Percentiles rank a stretch among this genome's conserved stretches.
phyloP scores from a whole-genome alignment of 2,329 filamentous ascomycete genomes.

The Epichloe uncinata region DNA sequence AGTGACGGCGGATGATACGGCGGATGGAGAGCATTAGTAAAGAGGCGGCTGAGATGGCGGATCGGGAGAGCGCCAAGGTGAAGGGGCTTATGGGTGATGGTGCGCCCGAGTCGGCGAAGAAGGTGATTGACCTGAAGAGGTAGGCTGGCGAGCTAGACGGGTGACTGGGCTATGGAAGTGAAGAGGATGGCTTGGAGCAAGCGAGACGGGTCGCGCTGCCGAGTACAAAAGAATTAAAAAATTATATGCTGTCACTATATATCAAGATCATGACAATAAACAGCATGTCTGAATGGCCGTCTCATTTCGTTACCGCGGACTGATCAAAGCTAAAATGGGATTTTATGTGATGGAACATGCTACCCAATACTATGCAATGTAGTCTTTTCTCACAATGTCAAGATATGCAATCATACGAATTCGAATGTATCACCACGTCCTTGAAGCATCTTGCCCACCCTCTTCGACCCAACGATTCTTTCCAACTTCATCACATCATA shows the following conservation, averaged over 20 bases:
- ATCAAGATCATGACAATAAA: constrained; percentile 1
- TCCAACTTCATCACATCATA: constrained; percentile 87
- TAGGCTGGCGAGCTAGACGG: background rate
- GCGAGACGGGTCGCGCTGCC: background rate
- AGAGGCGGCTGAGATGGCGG: constrained; percentile 12
- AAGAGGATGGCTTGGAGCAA: background rate
- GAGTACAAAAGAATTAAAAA: background rate
- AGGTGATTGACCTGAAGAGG: constrained; percentile 4
- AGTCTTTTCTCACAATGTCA: background rate
- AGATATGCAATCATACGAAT: constrained; percentile 50
- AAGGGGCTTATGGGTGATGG: constrained; percentile 19
- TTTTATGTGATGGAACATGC: background rate
- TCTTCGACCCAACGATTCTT: constrained; percentile 68
- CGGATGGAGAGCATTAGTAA: constrained; percentile 6
- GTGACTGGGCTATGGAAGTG: too few species aligned
- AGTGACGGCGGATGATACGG: constrained; percentile 4
- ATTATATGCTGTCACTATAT: constrained; percentile 1
- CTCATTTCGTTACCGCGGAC: background rate
- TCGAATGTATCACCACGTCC: constrained; percentile 88
- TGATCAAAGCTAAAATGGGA: background rate
- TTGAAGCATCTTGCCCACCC: constrained; percentile 70
- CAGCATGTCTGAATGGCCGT: background rate
- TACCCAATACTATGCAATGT: background rate
- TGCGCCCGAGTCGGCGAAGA: constrained; percentile 14
- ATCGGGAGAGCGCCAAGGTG: constrained; percentile 19